Evolutionary conservation across 805 yeast species (phyloP).

Genomic region (Saccharomycopsis guyanensis): DNA sequence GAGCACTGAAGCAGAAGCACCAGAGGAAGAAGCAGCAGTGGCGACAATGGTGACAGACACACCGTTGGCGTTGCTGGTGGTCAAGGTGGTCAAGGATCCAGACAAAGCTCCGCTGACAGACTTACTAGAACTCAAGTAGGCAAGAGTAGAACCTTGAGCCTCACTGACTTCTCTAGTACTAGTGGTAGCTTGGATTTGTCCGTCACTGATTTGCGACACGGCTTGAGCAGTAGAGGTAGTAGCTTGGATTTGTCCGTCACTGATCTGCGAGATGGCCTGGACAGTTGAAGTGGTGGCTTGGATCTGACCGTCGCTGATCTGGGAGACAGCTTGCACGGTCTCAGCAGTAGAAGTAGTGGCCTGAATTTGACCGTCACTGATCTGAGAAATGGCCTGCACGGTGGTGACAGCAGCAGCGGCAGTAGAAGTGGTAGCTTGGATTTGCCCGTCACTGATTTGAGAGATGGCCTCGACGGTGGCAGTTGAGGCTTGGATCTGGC

Average conservation of each 20-base stretch:
- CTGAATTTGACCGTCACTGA: slow-evolving; percentile 5
- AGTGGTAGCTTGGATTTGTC: no score
- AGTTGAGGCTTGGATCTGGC: slow-evolving; percentile 9
- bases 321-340: slow-evolving; percentile 23
- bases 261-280: slow-evolving; percentile 25
- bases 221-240: slow-evolving; percentile 22
- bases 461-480: slow-evolving; percentile 31
- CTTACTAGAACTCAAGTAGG: not conserved
- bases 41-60: slow-evolving; percentile 21
- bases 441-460: slow-evolving; percentile 38
- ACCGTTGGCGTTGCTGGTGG: slow-evolving; percentile 20
- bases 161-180: slow-evolving; percentile 16
- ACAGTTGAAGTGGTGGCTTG: slow-evolving; percentile 23
- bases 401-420: slow-evolving; percentile 25
- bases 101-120: slow-evolving; percentile 14
- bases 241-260: slow-evolving; percentile 28
- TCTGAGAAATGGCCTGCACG: slow-evolving; percentile 23
- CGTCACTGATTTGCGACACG: no score
- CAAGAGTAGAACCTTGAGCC: slow-evolving; percentile 4
- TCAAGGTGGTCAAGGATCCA: slow-evolving; percentile 15
- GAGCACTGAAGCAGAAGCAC: slow-evolving; percentile 8
- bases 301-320: slow-evolving; percentile 28
- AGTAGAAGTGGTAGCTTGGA: slow-evolving; percentile 28
- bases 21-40: slow-evolving; percentile 11
- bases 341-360: slow-evolving; percentile 26